These are phyloP conservation scores for Choanephora cucurbitarum DNA, from an alignment of 371 early-diverging fungal species.

Conservation along the genomic window DNA sequence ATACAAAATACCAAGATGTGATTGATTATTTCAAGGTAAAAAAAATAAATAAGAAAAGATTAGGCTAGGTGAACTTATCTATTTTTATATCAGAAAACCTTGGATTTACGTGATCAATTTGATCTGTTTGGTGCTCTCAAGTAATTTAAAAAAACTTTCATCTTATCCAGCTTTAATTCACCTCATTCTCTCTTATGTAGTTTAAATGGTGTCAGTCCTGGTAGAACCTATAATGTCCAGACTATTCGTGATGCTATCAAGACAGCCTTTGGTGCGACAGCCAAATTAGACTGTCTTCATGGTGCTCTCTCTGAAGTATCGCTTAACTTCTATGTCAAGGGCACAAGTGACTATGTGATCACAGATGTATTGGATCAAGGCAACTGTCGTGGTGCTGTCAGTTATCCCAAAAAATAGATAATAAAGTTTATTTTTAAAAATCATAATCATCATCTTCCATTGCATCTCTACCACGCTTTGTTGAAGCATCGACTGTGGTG, in stretches of 20 bases:
- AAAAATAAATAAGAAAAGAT: neutral
- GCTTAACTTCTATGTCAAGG: conserved; percentile 47
- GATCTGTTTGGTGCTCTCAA: conserved; percentile 51
- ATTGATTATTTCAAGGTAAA: conserved; percentile 47
- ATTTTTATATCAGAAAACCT: conserved; percentile 29
- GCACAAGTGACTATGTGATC: conserved; percentile 37
- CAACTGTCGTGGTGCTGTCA: conserved; percentile 41
- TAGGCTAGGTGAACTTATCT: too few relatives aligned
- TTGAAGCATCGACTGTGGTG: neutral
- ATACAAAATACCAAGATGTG: conserved; percentile 46
- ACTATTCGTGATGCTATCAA: conserved; percentile 39
- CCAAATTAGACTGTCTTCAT: conserved; percentile 36
- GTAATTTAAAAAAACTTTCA: conserved; percentile 12
- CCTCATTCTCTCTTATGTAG: conserved; percentile 22
- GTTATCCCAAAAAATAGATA: conserved; percentile 40
- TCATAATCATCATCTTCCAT: conserved; percentile 57
- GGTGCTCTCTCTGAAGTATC: conserved; percentile 35
- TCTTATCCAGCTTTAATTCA: conserved; percentile 30
- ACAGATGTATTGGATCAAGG: conserved; percentile 35
- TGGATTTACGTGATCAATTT: conserved; percentile 42
- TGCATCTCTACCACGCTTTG: conserved; percentile 38
- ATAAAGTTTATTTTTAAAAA: conserved; percentile 23
- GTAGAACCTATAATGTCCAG: conserved; percentile 32
- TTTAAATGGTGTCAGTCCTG: conserved; percentile 47
- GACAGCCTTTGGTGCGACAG: conserved; percentile 24